Evolutionary conservation across 352 stramenopile species (phyloP), one percentile per base, ranked within the genome.

Genomic region (Globisporangium rhizosaccharum): DNA sequence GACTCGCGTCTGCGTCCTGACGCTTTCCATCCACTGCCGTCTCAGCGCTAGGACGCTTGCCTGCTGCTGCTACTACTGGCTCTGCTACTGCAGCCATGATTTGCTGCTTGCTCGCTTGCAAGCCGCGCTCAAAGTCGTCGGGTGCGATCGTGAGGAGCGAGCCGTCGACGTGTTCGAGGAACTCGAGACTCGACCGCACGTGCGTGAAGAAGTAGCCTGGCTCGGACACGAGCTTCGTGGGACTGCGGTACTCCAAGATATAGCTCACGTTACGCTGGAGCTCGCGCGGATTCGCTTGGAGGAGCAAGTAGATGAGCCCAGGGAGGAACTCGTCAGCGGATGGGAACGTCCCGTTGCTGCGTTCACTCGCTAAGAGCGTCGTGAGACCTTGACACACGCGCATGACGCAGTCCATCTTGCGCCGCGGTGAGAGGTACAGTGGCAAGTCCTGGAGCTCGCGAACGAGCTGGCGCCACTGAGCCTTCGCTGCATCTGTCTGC

Each of bases 131-230:
- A 53, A 94, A 94, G 30, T 92, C 85, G 28, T 90, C 77, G 0
- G 71, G 56, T 0, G 77, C 80, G 47, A 94, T 94, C 0, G 79
- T 92, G 8, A 94, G 69, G 17, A 75, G 61, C 11, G 81, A 81
- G 10, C 76, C 76, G 56, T 92, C 76, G 20, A 92, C 71, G 28
- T 91, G 73, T 42, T 94, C 85, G 0, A 95, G 49, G 45, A 95
- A 95, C 10, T 79, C 79, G 2, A 95, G 69, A 44, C 77, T 90
- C 11, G 82, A 92, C 36, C 90, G 73, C 15, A 98, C 56, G 56
- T 98, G 86, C 9, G 92, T 97, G 61, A 98, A 93, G 55, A 96
- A 96, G 53, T 98, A 98, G 1, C 91, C 88, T 3, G 85, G 84
- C 65, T 97, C 90, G 1, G 88, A 96, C 23, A 96, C 72, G 11